Conservation (phyloP, 164 flowering plant species). For the Dillenia suffruticosa region DNA sequence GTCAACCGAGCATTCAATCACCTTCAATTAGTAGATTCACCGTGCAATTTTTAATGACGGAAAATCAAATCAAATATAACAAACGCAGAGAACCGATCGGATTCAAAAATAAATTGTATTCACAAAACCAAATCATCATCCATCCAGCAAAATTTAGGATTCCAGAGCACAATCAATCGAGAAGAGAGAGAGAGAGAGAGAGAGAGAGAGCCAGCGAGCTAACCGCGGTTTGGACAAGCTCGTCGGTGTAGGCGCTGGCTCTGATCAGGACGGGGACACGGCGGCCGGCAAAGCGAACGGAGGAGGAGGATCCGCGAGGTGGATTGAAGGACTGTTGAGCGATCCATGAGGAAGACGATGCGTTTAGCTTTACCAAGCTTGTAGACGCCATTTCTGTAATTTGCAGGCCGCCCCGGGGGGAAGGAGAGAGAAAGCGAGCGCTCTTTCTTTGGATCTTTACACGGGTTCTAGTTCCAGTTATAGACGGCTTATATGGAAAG, state of each 20-base stretch:
- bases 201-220: constrained; percentile 21
- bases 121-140: not conserved
- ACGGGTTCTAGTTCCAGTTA: not conserved
- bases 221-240: constrained; percentile 79
- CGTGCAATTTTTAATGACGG: not conserved
- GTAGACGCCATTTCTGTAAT: constrained; percentile 48
- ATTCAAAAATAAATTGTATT: not conserved
- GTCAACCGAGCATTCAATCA: too few relatives aligned
- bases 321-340: constrained; percentile 51
- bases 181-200: not conserved
- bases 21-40: too few relatives aligned
- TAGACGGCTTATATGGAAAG: not conserved
- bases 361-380: constrained; percentile 51
- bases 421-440: not conserved
- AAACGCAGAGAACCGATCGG: not conserved
- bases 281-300: constrained; percentile 27
- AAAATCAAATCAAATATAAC: not conserved
- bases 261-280: constrained; percentile 53
- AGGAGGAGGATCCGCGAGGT: constrained; percentile 35
- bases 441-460: not conserved
- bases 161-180: not conserved
- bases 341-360: constrained; percentile 63
- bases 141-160: not conserved
- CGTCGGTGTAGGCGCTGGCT: constrained; percentile 71
- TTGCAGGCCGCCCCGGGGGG: too few relatives aligned